A percentile compares a stretch with the other conserved stretches of the same genome.
These are phyloP conservation scores for Leccinum uliginosum DNA, from an alignment of 768 basidiomycete species.

Conservation along the genomic window DNA sequence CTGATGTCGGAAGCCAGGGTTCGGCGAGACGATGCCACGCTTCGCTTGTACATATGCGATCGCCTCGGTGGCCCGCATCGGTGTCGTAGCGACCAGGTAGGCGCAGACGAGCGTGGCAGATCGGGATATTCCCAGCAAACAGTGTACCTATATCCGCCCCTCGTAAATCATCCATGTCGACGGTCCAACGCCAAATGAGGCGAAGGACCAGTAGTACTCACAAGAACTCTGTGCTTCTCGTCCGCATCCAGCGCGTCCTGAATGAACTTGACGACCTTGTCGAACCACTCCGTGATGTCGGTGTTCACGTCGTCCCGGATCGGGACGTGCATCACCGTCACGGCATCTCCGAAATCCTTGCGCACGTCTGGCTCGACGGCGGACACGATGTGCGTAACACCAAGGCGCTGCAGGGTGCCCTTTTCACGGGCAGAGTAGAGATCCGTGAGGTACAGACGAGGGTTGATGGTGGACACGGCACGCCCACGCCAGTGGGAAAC, in stretches of 20 bases:
- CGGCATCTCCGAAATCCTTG: conserved; percentile 21
- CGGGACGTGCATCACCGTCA: conserved; percentile 50
- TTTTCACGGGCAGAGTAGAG: conserved; percentile 49
- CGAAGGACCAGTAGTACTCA: conserved; percentile 27
- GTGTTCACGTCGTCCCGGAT: conserved; percentile 38
- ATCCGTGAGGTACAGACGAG: conserved; percentile 62
- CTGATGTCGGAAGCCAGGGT: conserved; percentile 63
- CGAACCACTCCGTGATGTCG: conserved; percentile 45
- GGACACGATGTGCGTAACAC: conserved; percentile 72
- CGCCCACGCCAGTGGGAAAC: conserved; percentile 12
- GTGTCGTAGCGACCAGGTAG: conserved; percentile 52
- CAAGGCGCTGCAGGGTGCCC: conserved; percentile 46
- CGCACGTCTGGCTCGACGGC: conserved; percentile 45
- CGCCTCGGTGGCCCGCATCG: conserved; percentile 50
- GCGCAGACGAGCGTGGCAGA: conserved; percentile 75
- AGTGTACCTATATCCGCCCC: conserved; percentile 55
- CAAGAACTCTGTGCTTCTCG: conserved; percentile 44
- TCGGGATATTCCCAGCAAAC: conserved; percentile 69
- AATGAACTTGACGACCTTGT: conserved; percentile 51
- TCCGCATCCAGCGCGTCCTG: conserved; percentile 41
- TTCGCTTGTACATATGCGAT: conserved; percentile 51
- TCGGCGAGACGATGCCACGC: conserved; percentile 61
- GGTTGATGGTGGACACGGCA: conserved; percentile 33
- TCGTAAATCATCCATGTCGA: neutral
- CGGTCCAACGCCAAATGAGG: neutral